Evolutionary conservation across 1,139 yeast genomes (phyloP), one percentile per base, ranked within the genome.

Genomic region (Ogataea hybrid): DNA sequence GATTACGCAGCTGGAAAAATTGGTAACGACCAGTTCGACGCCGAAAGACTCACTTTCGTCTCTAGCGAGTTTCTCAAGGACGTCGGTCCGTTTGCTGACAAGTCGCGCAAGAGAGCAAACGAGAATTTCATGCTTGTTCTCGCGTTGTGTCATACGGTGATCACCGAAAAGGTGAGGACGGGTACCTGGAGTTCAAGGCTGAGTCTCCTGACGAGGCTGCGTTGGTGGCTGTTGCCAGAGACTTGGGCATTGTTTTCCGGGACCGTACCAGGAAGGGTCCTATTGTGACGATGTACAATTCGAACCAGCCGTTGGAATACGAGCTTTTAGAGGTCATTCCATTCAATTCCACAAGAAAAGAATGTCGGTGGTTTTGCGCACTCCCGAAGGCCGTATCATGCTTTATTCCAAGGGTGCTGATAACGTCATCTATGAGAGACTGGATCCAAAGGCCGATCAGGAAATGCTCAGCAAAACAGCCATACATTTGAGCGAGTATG

Each of bases 201-300:
- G 83, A 78, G 53, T 76, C 82, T 9, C 84, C 84, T 0, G 84
- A 79, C 65, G 84, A 79, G 58, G 77, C 79, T 15, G 83, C 84
- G 2, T 67, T 79, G 42, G 84, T 79, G 17, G 77, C 79, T 5
- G 77, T 79, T 28, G 84, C 84, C 1, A 63, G 81, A 52, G 70
- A 78, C 43, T 51, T 77, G 23, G 84, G 84, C 2, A 69, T 70
- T 50, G 73, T 64, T 15, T 78, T 77, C 52, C 56, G 64, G 32
- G 79, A 75, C 18, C 66, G 63, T 35, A 73, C 76, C 16, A 72
- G 75, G 47, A 63, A 61, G 32, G 77, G 77, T 10, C 62, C 73
- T 23, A 47, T 72, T 25, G 63, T 77, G 14, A 65, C 69, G 29
- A 61, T 67, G 18, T 73, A 70, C 48, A 79, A 78, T 22, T 10